These are phyloP conservation scores for Bifiguratus adelaidae DNA, from an alignment of 192 early-diverging fungal species.

Conservation along the genomic window DNA sequence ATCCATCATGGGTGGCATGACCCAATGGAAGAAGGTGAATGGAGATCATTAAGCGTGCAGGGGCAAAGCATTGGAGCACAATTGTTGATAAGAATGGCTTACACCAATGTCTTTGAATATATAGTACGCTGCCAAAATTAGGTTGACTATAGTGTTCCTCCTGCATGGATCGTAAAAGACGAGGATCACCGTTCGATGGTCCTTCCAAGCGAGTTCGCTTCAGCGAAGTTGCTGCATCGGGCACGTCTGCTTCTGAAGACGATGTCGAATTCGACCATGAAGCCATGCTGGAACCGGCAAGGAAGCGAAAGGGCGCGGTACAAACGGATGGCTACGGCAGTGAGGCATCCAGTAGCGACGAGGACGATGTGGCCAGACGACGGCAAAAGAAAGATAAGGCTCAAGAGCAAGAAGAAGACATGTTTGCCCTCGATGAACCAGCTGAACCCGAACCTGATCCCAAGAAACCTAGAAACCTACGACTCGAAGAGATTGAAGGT, in stretches of 20 bases:
- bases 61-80: too few relatives aligned
- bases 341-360: slow-evolving; percentile 15
- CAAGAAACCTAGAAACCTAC: slow-evolving; percentile 7
- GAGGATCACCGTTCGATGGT: too few relatives aligned
- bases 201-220: too few relatives aligned
- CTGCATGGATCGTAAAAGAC: too few relatives aligned
- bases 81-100: too few relatives aligned
- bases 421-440: slow-evolving; percentile 7
- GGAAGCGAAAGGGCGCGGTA: slow-evolving; percentile 32
- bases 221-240: too few relatives aligned
- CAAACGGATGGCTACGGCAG: slow-evolving; percentile 31
- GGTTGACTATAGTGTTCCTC: too few relatives aligned
- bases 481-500: slow-evolving; percentile 30
- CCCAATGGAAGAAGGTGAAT: slow-evolving; percentile 42
- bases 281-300: slow-evolving; percentile 33
- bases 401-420: slow-evolving; percentile 11
- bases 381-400: slow-evolving; percentile 5
- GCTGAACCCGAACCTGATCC: slow-evolving; percentile 2
- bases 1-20: slow-evolving; percentile 52
- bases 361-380: slow-evolving; percentile 50
- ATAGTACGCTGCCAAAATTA: too few relatives aligned
- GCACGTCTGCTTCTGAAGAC: too few relatives aligned
- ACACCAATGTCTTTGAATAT: too few relatives aligned
- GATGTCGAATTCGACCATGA: slow-evolving; percentile 33
- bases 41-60: background rate